Evolutionary conservation across 2,329 filamentous ascomycete species (phyloP).

Genomic region (Exophiala mesophila): DNA sequence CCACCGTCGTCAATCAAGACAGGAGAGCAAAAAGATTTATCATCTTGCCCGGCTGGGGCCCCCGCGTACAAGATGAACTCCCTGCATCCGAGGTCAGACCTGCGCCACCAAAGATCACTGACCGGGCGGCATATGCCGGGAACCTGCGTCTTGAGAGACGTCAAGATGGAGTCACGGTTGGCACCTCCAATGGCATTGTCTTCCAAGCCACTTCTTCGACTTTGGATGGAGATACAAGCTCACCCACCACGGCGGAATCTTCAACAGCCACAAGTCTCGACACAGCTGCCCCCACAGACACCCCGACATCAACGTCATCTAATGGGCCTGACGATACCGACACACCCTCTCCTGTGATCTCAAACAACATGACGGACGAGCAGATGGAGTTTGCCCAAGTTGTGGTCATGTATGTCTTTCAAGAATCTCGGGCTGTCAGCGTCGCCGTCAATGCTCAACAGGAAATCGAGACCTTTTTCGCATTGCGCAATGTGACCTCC

Average conservation of each 20-base stretch:
- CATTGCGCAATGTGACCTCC: slow-evolving; percentile 28
- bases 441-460: slow-evolving; percentile 27
- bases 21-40: slow-evolving; percentile 26
- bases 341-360: slow-evolving; percentile 16
- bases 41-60: slow-evolving; percentile 21
- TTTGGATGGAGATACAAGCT: slow-evolving; percentile 5
- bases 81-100: slow-evolving; percentile 10
- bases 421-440: slow-evolving; percentile 29
- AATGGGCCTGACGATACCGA: slow-evolving; percentile 17
- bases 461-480: slow-evolving; percentile 28
- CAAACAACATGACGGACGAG: slow-evolving; percentile 18
- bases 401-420: slow-evolving; percentile 28
- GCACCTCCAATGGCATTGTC: slow-evolving; percentile 36
- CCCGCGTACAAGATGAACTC: slow-evolving; percentile 1
- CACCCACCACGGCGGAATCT: slow-evolving; percentile 8
- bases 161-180: slow-evolving; percentile 27
- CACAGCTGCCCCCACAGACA: slow-evolving; percentile 29
- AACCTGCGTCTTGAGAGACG: slow-evolving; percentile 14
- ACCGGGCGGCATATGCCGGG: slow-evolving; percentile 7
- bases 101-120: slow-evolving; percentile 5
- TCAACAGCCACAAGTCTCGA: slow-evolving; percentile 14
- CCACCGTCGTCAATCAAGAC: slow-evolving; percentile 5
- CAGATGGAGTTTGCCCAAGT: slow-evolving; percentile 20
- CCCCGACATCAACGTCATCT: slow-evolving; percentile 20
- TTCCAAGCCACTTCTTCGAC: slow-evolving; percentile 28